A percentile compares a stretch with the other conserved stretches of the same genome.
Evolutionary conservation across 1,139 yeast species (phyloP).

Genomic region (Zygosaccharomyces pseudobailii): DNA sequence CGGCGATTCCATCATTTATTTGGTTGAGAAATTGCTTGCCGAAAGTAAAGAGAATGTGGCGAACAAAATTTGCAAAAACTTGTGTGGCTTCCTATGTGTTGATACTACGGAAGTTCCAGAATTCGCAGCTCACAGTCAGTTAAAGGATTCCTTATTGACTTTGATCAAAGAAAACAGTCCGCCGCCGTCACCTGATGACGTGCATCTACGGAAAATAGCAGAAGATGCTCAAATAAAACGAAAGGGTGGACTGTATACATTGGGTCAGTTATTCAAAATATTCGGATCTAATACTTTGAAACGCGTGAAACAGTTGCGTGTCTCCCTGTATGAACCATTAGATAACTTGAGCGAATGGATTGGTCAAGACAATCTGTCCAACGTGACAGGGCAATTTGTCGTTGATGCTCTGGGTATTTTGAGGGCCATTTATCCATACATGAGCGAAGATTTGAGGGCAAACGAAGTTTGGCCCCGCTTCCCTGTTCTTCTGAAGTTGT

Average conservation of each 20-base stretch:
- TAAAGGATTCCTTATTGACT: constrained; percentile 60
- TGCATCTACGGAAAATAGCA: constrained; percentile 58
- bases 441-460: constrained; percentile 46
- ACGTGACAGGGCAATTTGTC: constrained; percentile 66
- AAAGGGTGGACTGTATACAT: constrained; percentile 72
- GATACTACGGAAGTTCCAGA: constrained; percentile 97
- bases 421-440: constrained; percentile 64
- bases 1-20: constrained; percentile 61
- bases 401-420: constrained; percentile 85
- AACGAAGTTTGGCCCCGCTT: constrained; percentile 44
- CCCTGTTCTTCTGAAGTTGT: constrained; percentile 53
- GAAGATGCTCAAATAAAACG: constrained; percentile 76
- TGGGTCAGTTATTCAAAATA: constrained; percentile 49
- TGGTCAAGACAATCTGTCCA: constrained; percentile 39
- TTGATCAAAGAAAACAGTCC: constrained; percentile 74
- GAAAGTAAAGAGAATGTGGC: constrained; percentile 66
- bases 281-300: constrained; percentile 55
- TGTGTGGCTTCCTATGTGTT: constrained; percentile 91
- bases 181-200: constrained; percentile 62
- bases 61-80: constrained; percentile 81
- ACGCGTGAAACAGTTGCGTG: constrained; percentile 63
- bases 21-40: constrained; percentile 54
- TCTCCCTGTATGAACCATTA: constrained; percentile 66
- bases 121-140: constrained; percentile 61
- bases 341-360: constrained; percentile 30